phyloP scores from a whole-genome alignment of 352 stramenopile species.

The Pythium brassicae region DNA sequence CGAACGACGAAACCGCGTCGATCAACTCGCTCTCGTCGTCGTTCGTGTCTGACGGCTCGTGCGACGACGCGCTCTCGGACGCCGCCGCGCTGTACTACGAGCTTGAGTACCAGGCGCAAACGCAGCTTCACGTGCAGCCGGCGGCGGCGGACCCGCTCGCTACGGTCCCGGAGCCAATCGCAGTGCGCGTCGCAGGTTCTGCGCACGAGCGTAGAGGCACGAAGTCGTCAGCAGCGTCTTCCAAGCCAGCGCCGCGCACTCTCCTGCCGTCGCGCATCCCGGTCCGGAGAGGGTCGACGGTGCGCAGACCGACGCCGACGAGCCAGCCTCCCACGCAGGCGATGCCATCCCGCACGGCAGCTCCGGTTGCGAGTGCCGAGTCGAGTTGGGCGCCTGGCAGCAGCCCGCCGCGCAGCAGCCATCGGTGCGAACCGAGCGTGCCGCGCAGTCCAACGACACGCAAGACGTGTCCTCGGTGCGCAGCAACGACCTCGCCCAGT shows the following conservation, averaged over 20 bases:
- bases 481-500: constrained; percentile 4
- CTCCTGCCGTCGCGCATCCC: constrained; percentile 6
- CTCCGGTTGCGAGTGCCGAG: neutral
- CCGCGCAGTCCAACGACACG: constrained; percentile 4
- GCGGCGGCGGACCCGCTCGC: neutral
- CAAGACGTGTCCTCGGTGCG: constrained; percentile 6
- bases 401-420: no score
- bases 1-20: constrained; percentile 15
- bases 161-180: neutral
- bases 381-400: neutral
- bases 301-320: neutral
- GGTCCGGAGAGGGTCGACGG: neutral
- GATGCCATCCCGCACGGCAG: neutral
- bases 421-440: constrained; percentile 6
- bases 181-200: neutral
- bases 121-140: neutral
- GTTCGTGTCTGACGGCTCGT: constrained; percentile 11
- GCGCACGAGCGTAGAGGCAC: neutral
- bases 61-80: constrained; percentile 8
- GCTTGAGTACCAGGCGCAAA: constrained; percentile 1
- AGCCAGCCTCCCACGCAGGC: neutral
- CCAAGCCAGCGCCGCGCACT: neutral
- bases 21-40: constrained; percentile 16
- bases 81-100: constrained; percentile 14
- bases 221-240: no score